phyloP scores from a whole-genome alignment of 768 basidiomycete genomes.

The Naematelia aurantialba region DNA sequence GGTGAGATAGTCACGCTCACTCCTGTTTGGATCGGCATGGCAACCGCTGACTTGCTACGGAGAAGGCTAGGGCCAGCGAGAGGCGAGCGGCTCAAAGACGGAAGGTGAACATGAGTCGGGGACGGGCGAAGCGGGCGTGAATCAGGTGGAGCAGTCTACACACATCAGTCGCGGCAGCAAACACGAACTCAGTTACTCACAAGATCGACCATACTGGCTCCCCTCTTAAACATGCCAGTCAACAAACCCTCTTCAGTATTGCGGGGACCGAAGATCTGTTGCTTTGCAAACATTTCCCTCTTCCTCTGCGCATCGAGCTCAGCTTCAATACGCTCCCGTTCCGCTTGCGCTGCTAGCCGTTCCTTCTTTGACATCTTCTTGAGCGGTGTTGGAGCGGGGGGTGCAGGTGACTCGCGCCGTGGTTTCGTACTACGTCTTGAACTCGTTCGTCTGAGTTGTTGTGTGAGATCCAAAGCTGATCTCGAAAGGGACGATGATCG shows the following conservation, averaged over 20 bases:
- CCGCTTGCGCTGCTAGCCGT: constrained; percentile 27
- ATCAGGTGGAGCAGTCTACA: constrained; percentile 13
- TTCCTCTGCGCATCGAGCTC: constrained; percentile 46
- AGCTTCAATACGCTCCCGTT: constrained; percentile 35
- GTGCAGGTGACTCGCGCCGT: constrained; percentile 19
- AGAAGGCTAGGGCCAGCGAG: constrained; percentile 29
- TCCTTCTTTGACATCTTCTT: constrained; percentile 37
- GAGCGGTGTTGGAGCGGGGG: constrained; percentile 40
- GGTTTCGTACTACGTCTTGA: constrained; percentile 1
- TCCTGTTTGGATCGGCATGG: constrained; percentile 47
- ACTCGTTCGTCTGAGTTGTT: not conserved
- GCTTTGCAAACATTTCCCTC: constrained; percentile 49
- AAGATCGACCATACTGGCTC: constrained; percentile 48
- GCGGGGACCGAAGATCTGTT: constrained; percentile 37
- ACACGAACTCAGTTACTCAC: constrained; percentile 23
- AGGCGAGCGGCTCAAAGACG: constrained; percentile 25
- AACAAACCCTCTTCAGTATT: constrained; percentile 28
- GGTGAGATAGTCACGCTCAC: constrained; percentile 41
- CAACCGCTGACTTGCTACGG: constrained; percentile 47
- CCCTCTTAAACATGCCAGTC: constrained; percentile 39
- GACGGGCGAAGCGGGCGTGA: constrained; percentile 21
- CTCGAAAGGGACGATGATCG: constrained; percentile 5
- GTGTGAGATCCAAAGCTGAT: constrained; percentile 2
- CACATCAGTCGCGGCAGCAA: constrained; percentile 6
- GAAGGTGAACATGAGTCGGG: constrained; percentile 29